These are phyloP conservation scores for Leishmania arabica DNA, from an alignment of 208 protist genomes.

Conservation along the genomic window DNA sequence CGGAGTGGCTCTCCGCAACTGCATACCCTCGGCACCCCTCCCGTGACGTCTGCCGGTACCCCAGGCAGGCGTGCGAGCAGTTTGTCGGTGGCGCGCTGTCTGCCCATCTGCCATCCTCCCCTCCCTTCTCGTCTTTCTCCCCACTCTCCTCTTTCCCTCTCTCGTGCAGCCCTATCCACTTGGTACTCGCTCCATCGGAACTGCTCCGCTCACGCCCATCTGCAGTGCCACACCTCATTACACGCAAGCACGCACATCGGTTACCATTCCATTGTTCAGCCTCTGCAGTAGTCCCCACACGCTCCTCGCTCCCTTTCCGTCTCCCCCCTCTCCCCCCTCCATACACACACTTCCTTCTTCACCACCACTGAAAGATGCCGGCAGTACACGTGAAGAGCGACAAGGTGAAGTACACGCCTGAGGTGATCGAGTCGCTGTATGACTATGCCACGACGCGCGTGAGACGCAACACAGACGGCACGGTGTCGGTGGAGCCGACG, in stretches of 20 bases:
- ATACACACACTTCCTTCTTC: background rate
- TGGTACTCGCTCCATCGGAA: background rate
- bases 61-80: background rate
- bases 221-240: background rate
- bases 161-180: background rate
- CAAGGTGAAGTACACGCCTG: conserved; percentile 77
- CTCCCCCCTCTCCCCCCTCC: background rate
- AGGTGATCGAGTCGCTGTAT: conserved; percentile 83
- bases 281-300: background rate
- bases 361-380: conserved; percentile 32
- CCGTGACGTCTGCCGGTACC: background rate
- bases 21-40: background rate
- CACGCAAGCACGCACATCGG: background rate
- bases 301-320: background rate
- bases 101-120: too few species aligned
- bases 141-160: background rate
- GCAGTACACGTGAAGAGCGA: conserved; percentile 49
- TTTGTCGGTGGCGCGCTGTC: background rate
- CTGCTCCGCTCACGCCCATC: background rate
- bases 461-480: conserved; percentile 29
- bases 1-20: too few species aligned
- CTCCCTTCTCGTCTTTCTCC: background rate
- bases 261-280: background rate
- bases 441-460: conserved; percentile 86
- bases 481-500: conserved; percentile 74